Evolutionary conservation across 176 grass and related monocot genomes (phyloP).

Genomic region (Carex parvula): DNA sequence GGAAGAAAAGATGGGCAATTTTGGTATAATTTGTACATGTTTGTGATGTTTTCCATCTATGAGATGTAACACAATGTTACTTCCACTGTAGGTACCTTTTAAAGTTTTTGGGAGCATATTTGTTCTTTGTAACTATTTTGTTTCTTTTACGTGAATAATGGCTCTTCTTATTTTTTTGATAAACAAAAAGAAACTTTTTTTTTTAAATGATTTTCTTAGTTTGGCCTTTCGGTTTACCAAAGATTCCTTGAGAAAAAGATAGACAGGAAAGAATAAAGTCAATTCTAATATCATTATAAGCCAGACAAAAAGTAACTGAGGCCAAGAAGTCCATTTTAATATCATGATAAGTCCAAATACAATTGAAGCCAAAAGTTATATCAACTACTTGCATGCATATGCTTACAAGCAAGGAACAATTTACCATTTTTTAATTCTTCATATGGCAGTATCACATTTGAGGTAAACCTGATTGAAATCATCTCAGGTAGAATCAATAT

Average conservation of each 20-base stretch:
- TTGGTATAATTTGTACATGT: not conserved
- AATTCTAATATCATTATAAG: too few species aligned
- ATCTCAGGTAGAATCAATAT: not conserved
- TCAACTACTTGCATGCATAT: conserved; percentile 1
- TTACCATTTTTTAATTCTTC: not conserved
- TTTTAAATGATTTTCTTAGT: not conserved
- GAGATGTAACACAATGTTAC: not conserved
- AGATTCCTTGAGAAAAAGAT: conserved; percentile 8
- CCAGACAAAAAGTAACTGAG: conserved; percentile 5
- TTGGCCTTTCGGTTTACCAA: not conserved
- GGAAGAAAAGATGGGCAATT: conserved; percentile 1
- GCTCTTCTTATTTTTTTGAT: not conserved
- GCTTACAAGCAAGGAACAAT: not conserved
- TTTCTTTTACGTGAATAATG: conserved; percentile 1
- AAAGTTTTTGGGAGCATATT: not conserved
- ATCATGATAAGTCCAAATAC: not conserved
- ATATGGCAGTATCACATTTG: not conserved
- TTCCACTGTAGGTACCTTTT: not conserved
- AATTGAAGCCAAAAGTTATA: not conserved
- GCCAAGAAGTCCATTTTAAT: not conserved
- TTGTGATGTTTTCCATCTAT: not conserved
- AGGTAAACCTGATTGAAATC: not conserved
- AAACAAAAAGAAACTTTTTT: not conserved
- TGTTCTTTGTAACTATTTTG: not conserved
- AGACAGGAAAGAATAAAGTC: not conserved